Evolutionary conservation across 805 yeast species (phyloP), one percentile per base, ranked within the genome.

Genomic region (Candida xiaguanensis): DNA sequence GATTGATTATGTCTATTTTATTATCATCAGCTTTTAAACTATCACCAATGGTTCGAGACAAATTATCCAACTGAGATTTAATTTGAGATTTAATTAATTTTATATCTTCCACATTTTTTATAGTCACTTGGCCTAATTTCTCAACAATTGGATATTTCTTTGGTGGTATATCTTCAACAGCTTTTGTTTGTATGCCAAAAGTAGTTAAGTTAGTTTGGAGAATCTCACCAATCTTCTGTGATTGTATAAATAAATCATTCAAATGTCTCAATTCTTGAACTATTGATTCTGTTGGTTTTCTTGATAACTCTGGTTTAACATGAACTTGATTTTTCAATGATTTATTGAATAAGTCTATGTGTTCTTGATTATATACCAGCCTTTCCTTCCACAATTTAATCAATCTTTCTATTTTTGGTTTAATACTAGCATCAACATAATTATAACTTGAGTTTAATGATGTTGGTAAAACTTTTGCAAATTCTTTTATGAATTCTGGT

Each of bases 331-430:
- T 20, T 9, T 49, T 53, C 5, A 64, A 30, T 1, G 61, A 63
- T 8, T 43, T 45, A 26, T 45, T 55, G 59, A 65, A 55, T 29
- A 46, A 40, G 5, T 41, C 39, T 34, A 67, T 65, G 24, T 63
- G 64, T 5, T 38, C 40, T 1, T 42, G 36, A 5, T 39, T 36
- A 44, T 75, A 79, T 1, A 81, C 70, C 12, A 52, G 52, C 36
- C 87, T 56, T 31, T 78, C 77, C 37, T 64, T 67, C 83, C 86
- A 78, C 11, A 81, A 81, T 34, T 63, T 67, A 4, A 81, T 59
- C 18, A 78, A 67, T 38, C 82, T 66, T 23, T 59, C 65, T 15
- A 77, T 67, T 44, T 73, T 77, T 8, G 71, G 72, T 43, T 70
- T 69, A 8, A 73, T 58, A n/a, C 53, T 38, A 2, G 50, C 40